Conservation (phyloP, 2,329 filamentous ascomycete genomes). For the Ambrosiella cleistominuta region DNA sequence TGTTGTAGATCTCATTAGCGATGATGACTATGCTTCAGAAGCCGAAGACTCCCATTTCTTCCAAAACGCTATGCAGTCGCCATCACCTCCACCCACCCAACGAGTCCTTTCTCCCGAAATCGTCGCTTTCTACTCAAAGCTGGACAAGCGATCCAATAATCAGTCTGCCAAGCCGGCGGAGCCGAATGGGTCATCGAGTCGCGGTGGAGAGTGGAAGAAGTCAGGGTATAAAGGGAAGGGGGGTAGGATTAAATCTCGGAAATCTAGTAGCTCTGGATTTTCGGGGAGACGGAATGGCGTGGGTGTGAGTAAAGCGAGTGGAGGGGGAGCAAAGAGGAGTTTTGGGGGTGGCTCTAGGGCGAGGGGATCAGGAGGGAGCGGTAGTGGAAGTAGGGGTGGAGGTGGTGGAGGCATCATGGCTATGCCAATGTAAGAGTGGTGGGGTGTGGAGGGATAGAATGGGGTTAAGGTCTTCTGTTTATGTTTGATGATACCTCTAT, state of each 20-base stretch:
- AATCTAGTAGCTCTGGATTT: neutral
- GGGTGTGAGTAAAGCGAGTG: neutral
- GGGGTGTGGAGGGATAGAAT: too few relatives aligned
- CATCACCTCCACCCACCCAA: constrained; percentile 16
- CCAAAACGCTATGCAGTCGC: constrained; percentile 11
- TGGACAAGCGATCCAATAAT: neutral
- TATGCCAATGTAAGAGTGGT: constrained; percentile 9
- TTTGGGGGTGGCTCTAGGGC: neutral
- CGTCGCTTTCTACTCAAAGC: constrained; percentile 4
- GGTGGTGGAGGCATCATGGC: constrained; percentile 8
- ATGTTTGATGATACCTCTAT: neutral
- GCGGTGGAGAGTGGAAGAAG: neutral
- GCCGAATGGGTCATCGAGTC: neutral
- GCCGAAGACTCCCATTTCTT: constrained; percentile 33
- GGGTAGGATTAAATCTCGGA: neutral
- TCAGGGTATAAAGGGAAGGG: neutral
- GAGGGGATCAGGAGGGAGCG: constrained; percentile 13
- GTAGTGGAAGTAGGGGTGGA: neutral
- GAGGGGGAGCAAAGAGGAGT: neutral
- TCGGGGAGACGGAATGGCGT: neutral
- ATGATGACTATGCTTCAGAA: constrained; percentile 20
- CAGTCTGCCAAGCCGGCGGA: neutral
- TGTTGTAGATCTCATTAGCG: constrained; percentile 39
- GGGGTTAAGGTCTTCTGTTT: too few relatives aligned
- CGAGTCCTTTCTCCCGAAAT: neutral